Percentiles rank a stretch among this genome's conserved stretches.
Evolutionary conservation across 2,329 filamentous ascomycete genomes (phyloP).

Genomic region (Paecilomyces niveus): DNA sequence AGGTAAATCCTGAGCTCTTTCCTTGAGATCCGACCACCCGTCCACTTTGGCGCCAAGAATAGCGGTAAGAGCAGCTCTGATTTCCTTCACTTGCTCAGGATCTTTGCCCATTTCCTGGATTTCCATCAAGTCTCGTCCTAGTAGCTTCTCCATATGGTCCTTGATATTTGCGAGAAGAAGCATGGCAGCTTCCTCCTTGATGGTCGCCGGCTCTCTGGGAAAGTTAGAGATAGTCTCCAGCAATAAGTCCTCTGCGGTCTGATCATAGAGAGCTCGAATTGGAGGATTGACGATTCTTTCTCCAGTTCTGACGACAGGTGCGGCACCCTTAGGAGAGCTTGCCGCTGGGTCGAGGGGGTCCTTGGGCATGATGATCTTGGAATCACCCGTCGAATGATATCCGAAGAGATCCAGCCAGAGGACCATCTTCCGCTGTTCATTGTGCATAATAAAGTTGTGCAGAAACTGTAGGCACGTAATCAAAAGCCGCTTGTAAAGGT

Average conservation of each 20-base stretch:
- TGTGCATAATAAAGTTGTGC: slow-evolving; percentile 60
- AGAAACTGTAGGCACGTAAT: slow-evolving; percentile 61
- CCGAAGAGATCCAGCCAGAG: slow-evolving; percentile 61
- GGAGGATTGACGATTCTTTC: slow-evolving; percentile 36
- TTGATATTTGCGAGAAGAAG: slow-evolving; percentile 42
- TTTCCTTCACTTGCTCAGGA: slow-evolving; percentile 38
- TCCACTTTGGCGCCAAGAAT: slow-evolving; percentile 39
- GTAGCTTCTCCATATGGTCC: slow-evolving; percentile 41
- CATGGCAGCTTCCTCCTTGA: slow-evolving; percentile 42
- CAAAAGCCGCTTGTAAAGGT: slow-evolving; percentile 58
- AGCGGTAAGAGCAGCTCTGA: slow-evolving; percentile 35
- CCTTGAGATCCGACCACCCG: slow-evolving; percentile 37
- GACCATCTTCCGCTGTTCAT: slow-evolving; percentile 58
- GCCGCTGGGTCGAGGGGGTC: slow-evolving; percentile 33
- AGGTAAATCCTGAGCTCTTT: slow-evolving; percentile 29
- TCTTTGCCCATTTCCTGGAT: slow-evolving; percentile 41
- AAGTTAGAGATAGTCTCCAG: slow-evolving; percentile 39
- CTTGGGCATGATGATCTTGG: slow-evolving; percentile 37
- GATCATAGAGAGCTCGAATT: slow-evolving; percentile 35
- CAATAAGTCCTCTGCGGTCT: slow-evolving; percentile 36
- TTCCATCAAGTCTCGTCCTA: slow-evolving; percentile 35
- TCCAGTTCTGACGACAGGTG: slow-evolving; percentile 36
- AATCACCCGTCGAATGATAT: slow-evolving; percentile 42
- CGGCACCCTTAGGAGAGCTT: slow-evolving; percentile 29
- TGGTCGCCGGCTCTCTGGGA: slow-evolving; percentile 35